A percentile compares a stretch with the other conserved stretches of the same genome.
These are phyloP conservation scores for Thyridium curvatum DNA, from an alignment of 2,329 filamentous ascomycete species.

Conservation along the genomic window DNA sequence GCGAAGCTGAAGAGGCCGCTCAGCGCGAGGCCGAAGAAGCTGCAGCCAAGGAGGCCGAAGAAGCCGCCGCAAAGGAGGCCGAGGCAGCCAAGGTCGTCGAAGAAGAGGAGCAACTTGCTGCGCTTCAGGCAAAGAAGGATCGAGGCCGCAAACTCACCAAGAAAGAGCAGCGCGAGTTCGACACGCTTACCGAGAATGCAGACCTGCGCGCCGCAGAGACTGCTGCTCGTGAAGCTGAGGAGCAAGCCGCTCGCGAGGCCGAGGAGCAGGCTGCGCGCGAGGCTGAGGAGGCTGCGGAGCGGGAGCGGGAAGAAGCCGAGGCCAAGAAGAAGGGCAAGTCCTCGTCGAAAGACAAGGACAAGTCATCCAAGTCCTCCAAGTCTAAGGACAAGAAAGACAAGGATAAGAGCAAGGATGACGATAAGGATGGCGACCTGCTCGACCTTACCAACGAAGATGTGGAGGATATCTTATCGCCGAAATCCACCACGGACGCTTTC, in stretches of 20 bases:
- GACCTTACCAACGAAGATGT: slow-evolving; percentile 35
- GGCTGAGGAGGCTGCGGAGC: slow-evolving; percentile 14
- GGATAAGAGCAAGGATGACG: slow-evolving; percentile 16
- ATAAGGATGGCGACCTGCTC: slow-evolving; percentile 20
- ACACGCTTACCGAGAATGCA: slow-evolving; percentile 25
- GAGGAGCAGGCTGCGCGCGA: slow-evolving; percentile 17
- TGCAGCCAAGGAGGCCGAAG: slow-evolving; percentile 13
- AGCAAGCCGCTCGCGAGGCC: slow-evolving; percentile 4
- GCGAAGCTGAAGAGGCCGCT: slow-evolving; percentile 21
- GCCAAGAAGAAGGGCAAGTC: slow-evolving; percentile 37
- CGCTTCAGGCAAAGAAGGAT: slow-evolving; percentile 16
- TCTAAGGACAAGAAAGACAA: slow-evolving; percentile 19
- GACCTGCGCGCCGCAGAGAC: slow-evolving; percentile 13
- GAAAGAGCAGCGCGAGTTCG: slow-evolving; percentile 22
- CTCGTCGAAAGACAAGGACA: slow-evolving; percentile 21
- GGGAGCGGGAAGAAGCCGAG: slow-evolving; percentile 17
- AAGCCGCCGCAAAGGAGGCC: slow-evolving; percentile 13
- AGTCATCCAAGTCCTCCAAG: slow-evolving; percentile 15
- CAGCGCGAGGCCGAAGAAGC: slow-evolving; percentile 32
- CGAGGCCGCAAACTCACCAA: slow-evolving; percentile 19
- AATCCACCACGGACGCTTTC: slow-evolving; percentile 38
- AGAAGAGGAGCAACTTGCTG: slow-evolving; percentile 26
- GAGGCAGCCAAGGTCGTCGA: slow-evolving; percentile 29
- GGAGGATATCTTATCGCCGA: slow-evolving; percentile 30
- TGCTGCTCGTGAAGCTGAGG: slow-evolving; percentile 9